Base-by-base conservation (phyloP, 2,329 filamentous ascomycete genomes). In the Ophiostoma sp. region DNA sequence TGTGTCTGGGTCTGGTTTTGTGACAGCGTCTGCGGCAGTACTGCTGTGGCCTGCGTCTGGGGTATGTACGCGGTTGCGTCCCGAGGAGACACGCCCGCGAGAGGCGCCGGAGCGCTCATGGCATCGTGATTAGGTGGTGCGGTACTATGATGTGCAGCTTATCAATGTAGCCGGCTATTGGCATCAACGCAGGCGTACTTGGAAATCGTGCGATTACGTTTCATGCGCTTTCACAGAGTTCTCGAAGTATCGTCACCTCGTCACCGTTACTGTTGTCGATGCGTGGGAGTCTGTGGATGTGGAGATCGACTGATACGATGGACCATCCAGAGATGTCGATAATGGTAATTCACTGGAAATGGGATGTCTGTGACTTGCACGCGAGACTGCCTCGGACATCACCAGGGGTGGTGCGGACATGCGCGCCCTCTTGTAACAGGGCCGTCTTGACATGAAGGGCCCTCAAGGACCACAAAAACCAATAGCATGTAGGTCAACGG, bases 101-200 rank as follows among this genome's bases (percentile, higher is more conserved):
- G 27, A 49, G 66, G 58, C 44, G 8, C 36, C 27, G 66, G 55
- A 2, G 18, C 58, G 42, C 66, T 67, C 58, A 67, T 67, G 58
- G 66, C 58, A 64, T 62, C 42, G 45, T 58, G 45, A 27, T 52
- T 14, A 58, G 52, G 52, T 58, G 52, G 12, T 58, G 52, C 4
- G 18, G 27, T 27, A 27, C 27, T 27, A 27, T 1, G 12, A 38
- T 38, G 7, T 45, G 42, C 14, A 47, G 5, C 27, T 12, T 63
- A 14, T 52, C 47, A 38, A 55, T 63, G 38, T 63, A 42, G 38
- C n/a, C 18, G 27, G 7, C 8, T 9, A 8, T 2, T 5, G 18
- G 14, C 5, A 41, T 12, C 27, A 27, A 27, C 27, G 27, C 27
- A 27, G 2, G 27, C 27, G 27, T 27, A 27, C 27, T 27, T 27